Conservation (phyloP, 768 basidiomycete genomes). For the Punctularia strigosozonata region DNA sequence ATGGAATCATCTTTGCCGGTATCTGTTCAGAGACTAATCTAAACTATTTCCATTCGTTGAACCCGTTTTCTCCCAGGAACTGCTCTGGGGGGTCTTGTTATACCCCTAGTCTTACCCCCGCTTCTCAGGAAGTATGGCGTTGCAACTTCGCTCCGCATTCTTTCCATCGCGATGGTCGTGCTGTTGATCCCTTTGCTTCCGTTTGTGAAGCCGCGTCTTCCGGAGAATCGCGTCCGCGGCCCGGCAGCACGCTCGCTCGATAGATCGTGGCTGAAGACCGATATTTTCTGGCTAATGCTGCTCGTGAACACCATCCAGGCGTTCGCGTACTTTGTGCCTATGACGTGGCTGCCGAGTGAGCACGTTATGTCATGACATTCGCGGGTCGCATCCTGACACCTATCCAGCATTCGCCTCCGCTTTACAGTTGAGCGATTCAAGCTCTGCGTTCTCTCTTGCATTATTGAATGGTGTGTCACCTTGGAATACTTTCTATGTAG, state of each 20-base stretch:
- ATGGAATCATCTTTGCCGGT: slow-evolving; percentile 20
- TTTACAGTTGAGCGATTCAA: slow-evolving; percentile 5
- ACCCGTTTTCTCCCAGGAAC: slow-evolving; percentile 10
- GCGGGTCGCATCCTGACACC: not conserved
- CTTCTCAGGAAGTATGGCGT: slow-evolving; percentile 15
- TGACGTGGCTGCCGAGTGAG: slow-evolving; percentile 17
- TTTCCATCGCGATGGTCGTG: slow-evolving; percentile 12
- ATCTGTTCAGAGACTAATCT: too few species aligned
- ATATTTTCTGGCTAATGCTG: slow-evolving; percentile 15
- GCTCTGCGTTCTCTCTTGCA: slow-evolving; percentile 10
- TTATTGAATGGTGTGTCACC: slow-evolving; percentile 10
- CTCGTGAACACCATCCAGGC: slow-evolving; percentile 14
- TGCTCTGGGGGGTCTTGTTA: slow-evolving; percentile 15
- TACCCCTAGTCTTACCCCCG: slow-evolving; percentile 16
- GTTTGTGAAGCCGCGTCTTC: slow-evolving; percentile 17
- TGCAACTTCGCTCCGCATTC: slow-evolving; percentile 13
- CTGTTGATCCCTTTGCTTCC: slow-evolving; percentile 14
- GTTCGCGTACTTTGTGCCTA: slow-evolving; percentile 14
- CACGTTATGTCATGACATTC: not conserved
- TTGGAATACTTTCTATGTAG: not conserved
- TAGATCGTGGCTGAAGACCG: slow-evolving; percentile 10
- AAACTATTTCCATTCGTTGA: not conserved
- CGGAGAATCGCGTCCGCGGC: slow-evolving; percentile 13
- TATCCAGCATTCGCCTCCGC: slow-evolving; percentile 11
- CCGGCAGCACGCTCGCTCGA: slow-evolving; percentile 8